These are phyloP conservation scores for Claviceps humidiphila DNA, from an alignment of 2,329 filamentous ascomycete species.

Conservation along the genomic window DNA sequence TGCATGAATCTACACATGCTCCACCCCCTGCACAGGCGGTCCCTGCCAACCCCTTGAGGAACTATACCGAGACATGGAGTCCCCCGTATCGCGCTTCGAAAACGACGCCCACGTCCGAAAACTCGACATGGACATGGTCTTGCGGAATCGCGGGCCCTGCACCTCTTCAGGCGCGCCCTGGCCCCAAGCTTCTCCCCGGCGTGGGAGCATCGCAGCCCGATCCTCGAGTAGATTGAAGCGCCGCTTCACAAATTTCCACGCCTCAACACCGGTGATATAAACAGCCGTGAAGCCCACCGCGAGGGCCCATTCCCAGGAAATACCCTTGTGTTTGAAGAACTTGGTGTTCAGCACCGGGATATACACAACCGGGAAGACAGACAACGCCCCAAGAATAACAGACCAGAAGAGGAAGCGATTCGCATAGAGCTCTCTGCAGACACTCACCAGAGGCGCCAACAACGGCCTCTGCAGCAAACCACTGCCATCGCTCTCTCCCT, in stretches of 20 bases:
- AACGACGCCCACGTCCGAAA: conserved; percentile 34
- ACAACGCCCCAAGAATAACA: conserved; percentile 45
- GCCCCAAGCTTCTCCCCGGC: conserved; percentile 30
- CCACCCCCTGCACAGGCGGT: neutral
- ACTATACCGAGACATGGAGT: conserved; percentile 18
- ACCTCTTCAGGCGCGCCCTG: conserved; percentile 37
- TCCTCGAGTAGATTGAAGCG: conserved; percentile 38
- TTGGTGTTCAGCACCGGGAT: conserved; percentile 56
- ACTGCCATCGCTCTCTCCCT: neutral
- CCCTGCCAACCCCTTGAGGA: conserved; percentile 9
- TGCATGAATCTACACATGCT: neutral
- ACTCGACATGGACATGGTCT: conserved; percentile 38
- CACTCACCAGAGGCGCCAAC: conserved; percentile 23
- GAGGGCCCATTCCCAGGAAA: conserved; percentile 65
- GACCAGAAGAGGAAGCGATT: conserved; percentile 62
- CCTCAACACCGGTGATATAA: conserved; percentile 55
- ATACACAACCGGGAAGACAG: conserved; percentile 56
- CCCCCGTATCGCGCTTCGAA: conserved; percentile 25
- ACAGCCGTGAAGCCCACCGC: conserved; percentile 49
- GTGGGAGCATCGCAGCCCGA: conserved; percentile 23
- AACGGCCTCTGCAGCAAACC: neutral
- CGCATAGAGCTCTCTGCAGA: conserved; percentile 50
- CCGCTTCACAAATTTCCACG: conserved; percentile 60
- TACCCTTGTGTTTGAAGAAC: conserved; percentile 60
- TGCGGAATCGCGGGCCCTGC: conserved; percentile 27